Evolutionary conservation across 352 stramenopile species (phyloP), one percentile per base, ranked within the genome.

Genomic region (Pythium grandisporangium): DNA sequence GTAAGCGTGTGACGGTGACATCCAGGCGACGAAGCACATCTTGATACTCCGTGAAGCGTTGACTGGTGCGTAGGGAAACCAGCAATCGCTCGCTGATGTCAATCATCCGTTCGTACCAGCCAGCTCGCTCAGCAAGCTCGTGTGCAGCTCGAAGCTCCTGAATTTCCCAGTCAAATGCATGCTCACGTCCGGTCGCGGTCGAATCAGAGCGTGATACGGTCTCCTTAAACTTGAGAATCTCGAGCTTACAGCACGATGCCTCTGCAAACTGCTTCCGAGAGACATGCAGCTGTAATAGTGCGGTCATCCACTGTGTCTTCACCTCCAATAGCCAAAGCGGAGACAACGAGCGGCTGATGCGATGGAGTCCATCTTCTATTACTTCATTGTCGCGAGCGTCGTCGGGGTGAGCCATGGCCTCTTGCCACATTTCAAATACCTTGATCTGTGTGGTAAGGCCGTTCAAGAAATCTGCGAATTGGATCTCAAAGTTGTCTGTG

Each of bases 261-360:
- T 90, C 73, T 3, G 66, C 69, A 37, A 67, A 81, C 16, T 63
- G 53, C 0, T 61, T 45, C 14, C 65, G 52, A 20, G 47, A 26
- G 0, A 67, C 33, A 26, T 90, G 77, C 17, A 85, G 61, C 43
- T 62, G 56, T 10, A 79, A 36, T 19, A 90, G 40, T 3, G 73
- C 71, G 41, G 80, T 59, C 25, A 87, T 45, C 69, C 75, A 86
- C 16, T 62, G 45, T 8, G 59, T 54, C 34, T 85, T 84, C n/a
- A 81, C 66, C 0, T 72, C 52, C 21, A 79, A 22, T 2, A 85
- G 56, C 62, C 68, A 82, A 30, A 69, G 55, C 0, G 56, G 39
- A 1, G 73, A 84, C n/a, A 90, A 69, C 12, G 67, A 63, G 10
- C 70, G 47, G 8, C 71, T 45, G 10, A 87, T 43, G 1, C 50